phyloP scores from a whole-genome alignment of 176 grass and related monocot genomes.

The Leersia perrieri region DNA sequence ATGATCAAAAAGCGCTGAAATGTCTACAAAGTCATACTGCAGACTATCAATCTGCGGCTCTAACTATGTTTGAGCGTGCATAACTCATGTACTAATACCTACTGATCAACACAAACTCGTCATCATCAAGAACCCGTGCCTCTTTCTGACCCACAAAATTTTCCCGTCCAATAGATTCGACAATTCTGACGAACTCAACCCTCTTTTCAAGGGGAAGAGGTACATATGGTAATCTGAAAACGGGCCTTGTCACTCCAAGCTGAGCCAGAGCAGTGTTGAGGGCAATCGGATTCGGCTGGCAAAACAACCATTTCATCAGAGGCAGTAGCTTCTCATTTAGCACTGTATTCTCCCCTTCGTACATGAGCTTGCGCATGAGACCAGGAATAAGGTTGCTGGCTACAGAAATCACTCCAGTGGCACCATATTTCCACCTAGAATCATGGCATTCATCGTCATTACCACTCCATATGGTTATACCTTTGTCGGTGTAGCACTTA shows the following conservation, averaged over 20 bases:
- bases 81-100: constrained; percentile 45
- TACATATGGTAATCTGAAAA: constrained; percentile 77
- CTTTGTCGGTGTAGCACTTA: constrained; percentile 65
- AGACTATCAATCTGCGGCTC: neutral
- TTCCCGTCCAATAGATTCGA: constrained; percentile 62
- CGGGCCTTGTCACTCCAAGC: constrained; percentile 58
- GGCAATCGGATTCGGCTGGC: constrained; percentile 69
- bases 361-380: constrained; percentile 67
- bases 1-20: neutral
- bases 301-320: constrained; percentile 78
- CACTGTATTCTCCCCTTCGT: constrained; percentile 50
- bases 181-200: constrained; percentile 65
- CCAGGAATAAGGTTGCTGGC: constrained; percentile 80
- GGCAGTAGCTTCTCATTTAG: constrained; percentile 60
- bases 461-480: constrained; percentile 75
- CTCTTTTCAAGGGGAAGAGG: constrained; percentile 71
- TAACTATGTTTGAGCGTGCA: neutral
- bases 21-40: neutral
- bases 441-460: constrained; percentile 74
- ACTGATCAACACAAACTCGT: constrained; percentile 73
- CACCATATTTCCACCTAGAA: constrained; percentile 70
- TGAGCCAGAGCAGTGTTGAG: constrained; percentile 84
- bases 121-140: constrained; percentile 60
- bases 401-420: constrained; percentile 76
- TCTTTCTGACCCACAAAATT: constrained; percentile 74